Evolutionary conservation across 257 asterid genomes (phyloP).

Genomic region (Nicotiana otophora): DNA sequence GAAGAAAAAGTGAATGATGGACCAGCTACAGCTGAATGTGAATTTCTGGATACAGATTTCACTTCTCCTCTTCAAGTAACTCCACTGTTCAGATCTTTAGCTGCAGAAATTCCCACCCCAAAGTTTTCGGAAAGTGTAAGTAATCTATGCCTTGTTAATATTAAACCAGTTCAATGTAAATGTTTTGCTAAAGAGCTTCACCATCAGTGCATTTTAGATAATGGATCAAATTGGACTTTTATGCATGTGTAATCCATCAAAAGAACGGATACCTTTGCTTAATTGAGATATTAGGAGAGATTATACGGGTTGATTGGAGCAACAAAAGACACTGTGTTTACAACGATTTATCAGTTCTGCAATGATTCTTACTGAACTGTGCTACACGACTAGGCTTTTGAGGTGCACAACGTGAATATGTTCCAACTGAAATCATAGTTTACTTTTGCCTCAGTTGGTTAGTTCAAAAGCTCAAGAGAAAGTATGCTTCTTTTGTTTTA

Average conservation of each 20-base stretch:
- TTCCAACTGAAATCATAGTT: not conserved
- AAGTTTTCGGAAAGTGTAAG: slow-evolving; percentile 97
- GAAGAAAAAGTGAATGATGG: slow-evolving; percentile 27
- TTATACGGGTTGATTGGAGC: not conserved
- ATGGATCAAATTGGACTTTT: not conserved
- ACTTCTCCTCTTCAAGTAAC: slow-evolving; percentile 82
- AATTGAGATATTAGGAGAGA: not conserved
- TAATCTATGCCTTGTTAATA: slow-evolving; percentile 13
- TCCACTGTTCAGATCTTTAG: slow-evolving; percentile 87
- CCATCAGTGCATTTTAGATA: not conserved
- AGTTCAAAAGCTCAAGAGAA: not conserved
- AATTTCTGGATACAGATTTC: slow-evolving; percentile 45
- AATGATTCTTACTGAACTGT: not conserved
- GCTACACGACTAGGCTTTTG: not conserved
- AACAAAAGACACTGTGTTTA: not conserved
- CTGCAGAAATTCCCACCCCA: slow-evolving; percentile 94
- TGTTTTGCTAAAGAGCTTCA: not conserved
- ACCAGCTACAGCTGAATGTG: slow-evolving; percentile 25
- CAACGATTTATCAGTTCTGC: not conserved
- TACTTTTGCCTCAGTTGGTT: not conserved
- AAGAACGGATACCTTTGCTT: not conserved
- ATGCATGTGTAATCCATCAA: not conserved
- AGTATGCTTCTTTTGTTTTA: not conserved
- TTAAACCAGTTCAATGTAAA: not conserved
- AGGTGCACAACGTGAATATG: not conserved